These are phyloP conservation scores for Patellifolia procumbens DNA, from an alignment of 179 eudicot genomes.

Conservation along the genomic window DNA sequence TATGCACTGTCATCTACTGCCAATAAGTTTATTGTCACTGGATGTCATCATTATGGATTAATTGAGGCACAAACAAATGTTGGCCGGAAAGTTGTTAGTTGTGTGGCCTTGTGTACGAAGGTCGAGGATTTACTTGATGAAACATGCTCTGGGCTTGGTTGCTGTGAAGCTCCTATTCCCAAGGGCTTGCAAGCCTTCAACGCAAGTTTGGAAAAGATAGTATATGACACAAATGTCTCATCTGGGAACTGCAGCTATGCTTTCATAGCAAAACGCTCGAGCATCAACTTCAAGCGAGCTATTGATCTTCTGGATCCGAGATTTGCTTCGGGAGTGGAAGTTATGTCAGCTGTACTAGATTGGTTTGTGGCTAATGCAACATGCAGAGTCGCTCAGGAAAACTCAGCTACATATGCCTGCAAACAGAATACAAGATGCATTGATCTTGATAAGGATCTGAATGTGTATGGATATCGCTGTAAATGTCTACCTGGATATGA, in stretches of 20 bases:
- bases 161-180: conserved; percentile 48
- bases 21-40: conserved; percentile 41
- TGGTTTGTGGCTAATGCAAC: conserved; percentile 36
- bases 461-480: conserved; percentile 37
- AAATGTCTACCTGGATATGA: conserved; percentile 33
- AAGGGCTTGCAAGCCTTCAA: conserved; percentile 32
- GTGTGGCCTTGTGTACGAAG: conserved; percentile 38
- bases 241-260: conserved; percentile 36
- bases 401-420: conserved; percentile 30
- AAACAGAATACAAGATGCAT: conserved; percentile 23
- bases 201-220: conserved; percentile 19
- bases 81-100: conserved; percentile 31
- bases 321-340: background rate
- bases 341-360: conserved; percentile 35
- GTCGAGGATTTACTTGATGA: conserved; percentile 36
- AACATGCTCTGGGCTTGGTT: conserved; percentile 50
- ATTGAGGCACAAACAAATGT: conserved; percentile 16
- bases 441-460: conserved; percentile 6
- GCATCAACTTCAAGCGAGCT: conserved; percentile 31
- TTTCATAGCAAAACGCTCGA: conserved; percentile 27
- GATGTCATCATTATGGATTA: conserved; percentile 46
- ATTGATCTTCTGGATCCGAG: conserved; percentile 16
- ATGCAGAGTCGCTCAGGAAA: conserved; percentile 29
- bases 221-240: conserved; percentile 28
- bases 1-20: conserved; percentile 37